A percentile compares a stretch with the other conserved stretches of the same genome.
Evolutionary conservation across 352 stramenopile species (phyloP).

Genomic region (Blastocystis sp.): DNA sequence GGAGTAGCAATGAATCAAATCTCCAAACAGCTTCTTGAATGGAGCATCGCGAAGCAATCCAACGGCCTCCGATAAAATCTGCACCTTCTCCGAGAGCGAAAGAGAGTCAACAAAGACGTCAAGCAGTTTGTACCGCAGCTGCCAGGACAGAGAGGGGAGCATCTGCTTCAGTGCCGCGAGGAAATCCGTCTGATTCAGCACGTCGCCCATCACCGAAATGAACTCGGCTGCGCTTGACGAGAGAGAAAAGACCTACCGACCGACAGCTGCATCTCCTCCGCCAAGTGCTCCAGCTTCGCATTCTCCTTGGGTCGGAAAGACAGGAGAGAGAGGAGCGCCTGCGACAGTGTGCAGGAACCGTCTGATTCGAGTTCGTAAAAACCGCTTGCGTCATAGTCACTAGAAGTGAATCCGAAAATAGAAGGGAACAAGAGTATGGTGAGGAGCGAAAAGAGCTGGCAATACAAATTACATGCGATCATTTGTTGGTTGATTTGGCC

Average conservation of each 20-base stretch:
- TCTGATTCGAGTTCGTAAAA: conserved; percentile 14
- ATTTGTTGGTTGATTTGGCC: not conserved
- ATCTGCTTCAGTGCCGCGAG: not conserved
- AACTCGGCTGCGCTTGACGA: conserved; percentile 6
- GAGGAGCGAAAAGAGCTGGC: conserved; percentile 30
- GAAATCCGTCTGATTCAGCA: not conserved
- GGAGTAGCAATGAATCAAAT: not conserved
- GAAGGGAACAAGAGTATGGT: conserved; percentile 8
- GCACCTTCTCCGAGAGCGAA: not conserved
- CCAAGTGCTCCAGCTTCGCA: not conserved
- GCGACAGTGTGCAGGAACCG: not conserved
- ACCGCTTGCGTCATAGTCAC: conserved; percentile 38
- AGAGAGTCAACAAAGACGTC: not conserved
- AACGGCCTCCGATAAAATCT: not conserved
- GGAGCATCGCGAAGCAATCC: not conserved
- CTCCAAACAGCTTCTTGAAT: not conserved
- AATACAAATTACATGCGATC: conserved; percentile 38
- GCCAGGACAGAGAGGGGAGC: not conserved
- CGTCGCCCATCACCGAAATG: not conserved
- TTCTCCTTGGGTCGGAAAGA: not conserved
- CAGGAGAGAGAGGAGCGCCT: not conserved
- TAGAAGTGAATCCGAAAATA: not conserved
- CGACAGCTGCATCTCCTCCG: not conserved
- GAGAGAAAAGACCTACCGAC: not conserved
- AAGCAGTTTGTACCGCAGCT: conserved; percentile 4